phyloP scores from a whole-genome alignment of 2,329 filamentous ascomycete genomes.

The Apiospora hydei region DNA sequence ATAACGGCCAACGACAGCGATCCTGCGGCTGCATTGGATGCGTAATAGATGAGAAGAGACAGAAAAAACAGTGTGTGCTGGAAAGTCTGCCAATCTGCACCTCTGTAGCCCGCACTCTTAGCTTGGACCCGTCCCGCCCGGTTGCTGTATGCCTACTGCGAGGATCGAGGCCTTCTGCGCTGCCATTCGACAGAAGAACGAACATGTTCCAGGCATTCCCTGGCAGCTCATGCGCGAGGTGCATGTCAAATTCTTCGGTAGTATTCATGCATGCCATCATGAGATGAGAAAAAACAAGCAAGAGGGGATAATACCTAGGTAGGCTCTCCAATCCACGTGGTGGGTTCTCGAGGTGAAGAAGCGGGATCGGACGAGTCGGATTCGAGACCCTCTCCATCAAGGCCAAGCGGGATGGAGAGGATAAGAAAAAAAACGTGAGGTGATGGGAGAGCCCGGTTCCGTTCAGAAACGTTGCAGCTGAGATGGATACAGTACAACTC shows the following conservation, averaged over 20 bases:
- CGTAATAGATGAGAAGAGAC: constrained; percentile 7
- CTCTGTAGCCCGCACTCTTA: not conserved
- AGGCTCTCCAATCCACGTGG: constrained; percentile 10
- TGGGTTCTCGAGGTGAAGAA: constrained; percentile 7
- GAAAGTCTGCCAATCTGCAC: not conserved
- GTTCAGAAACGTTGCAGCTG: constrained; percentile 3
- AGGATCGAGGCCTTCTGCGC: constrained; percentile 15
- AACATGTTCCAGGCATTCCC: constrained; percentile 1
- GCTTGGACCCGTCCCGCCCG: constrained; percentile 22
- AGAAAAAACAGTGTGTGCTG: not conserved
- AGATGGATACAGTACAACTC: constrained; percentile 8
- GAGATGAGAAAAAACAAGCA: not conserved
- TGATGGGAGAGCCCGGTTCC: not conserved
- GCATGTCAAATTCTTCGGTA: constrained; percentile 8
- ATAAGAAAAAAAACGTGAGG: not conserved
- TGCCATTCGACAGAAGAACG: constrained; percentile 17
- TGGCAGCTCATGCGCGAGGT: constrained; percentile 16
- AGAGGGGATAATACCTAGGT: not conserved
- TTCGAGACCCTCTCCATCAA: not conserved
- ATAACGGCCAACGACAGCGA: constrained; percentile 33
- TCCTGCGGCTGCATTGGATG: constrained; percentile 35
- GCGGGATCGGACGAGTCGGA: constrained; percentile 16
- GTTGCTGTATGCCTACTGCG: constrained; percentile 14
- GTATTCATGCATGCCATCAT: constrained; percentile 16
- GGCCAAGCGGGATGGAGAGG: not conserved